phyloP scores from a whole-genome alignment of 805 yeast genomes.

The Wickerhamomyces strasburgensis region DNA sequence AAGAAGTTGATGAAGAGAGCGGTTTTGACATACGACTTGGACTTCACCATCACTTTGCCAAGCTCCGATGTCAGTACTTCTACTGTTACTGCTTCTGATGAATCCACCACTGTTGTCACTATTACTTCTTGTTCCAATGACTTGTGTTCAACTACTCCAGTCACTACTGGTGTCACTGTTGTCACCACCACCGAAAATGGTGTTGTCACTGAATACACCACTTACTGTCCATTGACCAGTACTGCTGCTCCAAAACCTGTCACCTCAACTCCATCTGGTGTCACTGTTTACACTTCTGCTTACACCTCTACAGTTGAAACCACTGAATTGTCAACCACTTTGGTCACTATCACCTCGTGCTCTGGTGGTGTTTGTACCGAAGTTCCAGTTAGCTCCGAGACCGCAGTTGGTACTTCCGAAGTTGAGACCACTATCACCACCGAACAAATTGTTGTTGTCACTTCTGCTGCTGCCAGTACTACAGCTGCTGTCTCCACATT shows the following conservation, averaged over 20 bases:
- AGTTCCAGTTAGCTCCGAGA: no score
- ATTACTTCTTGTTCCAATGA: constrained; percentile 6
- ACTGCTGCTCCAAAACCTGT: not conserved
- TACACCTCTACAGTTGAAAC: not conserved
- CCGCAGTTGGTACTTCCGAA: no score
- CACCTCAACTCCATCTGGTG: not conserved
- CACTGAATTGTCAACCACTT: no score
- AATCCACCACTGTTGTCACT: constrained; percentile 2
- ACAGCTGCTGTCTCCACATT: no score
- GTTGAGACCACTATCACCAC: no score
- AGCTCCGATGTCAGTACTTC: not conserved
- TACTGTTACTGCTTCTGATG: not conserved
- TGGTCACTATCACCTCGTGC: no score
- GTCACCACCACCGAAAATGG: constrained; percentile 4
- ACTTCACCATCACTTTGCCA: constrained; percentile 3
- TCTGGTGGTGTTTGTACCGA: no score
- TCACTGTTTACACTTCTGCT: not conserved
- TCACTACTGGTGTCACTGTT: constrained; percentile 7
- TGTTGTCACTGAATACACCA: constrained; percentile 3
- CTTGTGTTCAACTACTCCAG: constrained; percentile 1
- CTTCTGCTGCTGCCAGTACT: no score
- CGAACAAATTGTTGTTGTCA: no score
- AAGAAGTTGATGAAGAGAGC: constrained; percentile 6
- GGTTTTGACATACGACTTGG: constrained; percentile 1
- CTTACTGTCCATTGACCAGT: constrained; percentile 5